A percentile compares a stretch with the other conserved stretches of the same genome.
Evolutionary conservation across 257 asterid species (phyloP).

Genomic region (Galeopsis tetrahit): DNA sequence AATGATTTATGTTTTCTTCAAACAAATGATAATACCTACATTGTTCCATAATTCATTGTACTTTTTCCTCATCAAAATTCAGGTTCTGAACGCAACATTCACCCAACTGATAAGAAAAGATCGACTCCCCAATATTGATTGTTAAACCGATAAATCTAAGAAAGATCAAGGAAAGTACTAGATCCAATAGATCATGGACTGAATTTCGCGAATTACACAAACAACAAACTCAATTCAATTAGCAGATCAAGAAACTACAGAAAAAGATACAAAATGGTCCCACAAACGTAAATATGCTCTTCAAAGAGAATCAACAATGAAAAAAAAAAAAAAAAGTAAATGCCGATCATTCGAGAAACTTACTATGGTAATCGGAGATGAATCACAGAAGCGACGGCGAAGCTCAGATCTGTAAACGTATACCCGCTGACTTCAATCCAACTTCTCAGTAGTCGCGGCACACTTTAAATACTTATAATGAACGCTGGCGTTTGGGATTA

Average conservation of each 20-base stretch:
- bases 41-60: neutral
- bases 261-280: neutral
- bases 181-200: constrained; percentile 18
- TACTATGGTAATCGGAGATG: constrained; percentile 34
- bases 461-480: neutral
- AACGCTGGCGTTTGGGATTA: constrained; percentile 14
- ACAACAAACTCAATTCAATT: constrained; percentile 20
- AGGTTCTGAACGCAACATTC: constrained; percentile 4
- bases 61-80: constrained; percentile 2
- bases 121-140: neutral
- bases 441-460: neutral
- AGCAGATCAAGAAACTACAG: constrained; percentile 30
- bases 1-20: constrained; percentile 3
- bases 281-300: neutral
- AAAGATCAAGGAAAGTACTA: neutral
- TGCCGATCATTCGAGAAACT: constrained; percentile 15
- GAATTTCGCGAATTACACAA: neutral
- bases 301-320: neutral
- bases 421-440: constrained; percentile 21
- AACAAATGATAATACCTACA: neutral
- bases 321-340: neutral
- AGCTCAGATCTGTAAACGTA: constrained; percentile 36
- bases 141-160: neutral
- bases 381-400: constrained; percentile 32
- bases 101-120: neutral